These are phyloP conservation scores for Candida silvicultrix DNA, from an alignment of 805 yeast species.

Conservation along the genomic window DNA sequence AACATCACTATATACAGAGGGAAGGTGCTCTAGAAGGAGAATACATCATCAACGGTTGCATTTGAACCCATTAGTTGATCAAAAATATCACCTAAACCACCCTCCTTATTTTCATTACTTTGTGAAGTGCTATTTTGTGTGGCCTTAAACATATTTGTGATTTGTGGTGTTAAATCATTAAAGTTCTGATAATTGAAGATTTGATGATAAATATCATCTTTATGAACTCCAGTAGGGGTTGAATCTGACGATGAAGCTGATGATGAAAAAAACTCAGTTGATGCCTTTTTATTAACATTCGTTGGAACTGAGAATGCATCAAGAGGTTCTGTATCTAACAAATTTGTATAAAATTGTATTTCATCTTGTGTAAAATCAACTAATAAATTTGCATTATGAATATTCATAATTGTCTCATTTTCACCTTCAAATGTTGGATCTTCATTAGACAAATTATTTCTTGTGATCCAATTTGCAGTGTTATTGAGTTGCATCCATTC, in stretches of 20 bases:
- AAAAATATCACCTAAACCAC: conserved; percentile 4
- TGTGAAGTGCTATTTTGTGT: background rate
- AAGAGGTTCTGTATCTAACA: background rate
- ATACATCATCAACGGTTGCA: background rate
- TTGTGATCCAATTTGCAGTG: background rate
- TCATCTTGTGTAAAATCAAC: background rate
- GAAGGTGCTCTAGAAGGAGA: background rate
- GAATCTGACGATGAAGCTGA: background rate
- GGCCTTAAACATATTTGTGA: background rate
- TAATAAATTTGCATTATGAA: conserved; percentile 7
- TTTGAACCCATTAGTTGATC: background rate
- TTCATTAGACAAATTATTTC: background rate
- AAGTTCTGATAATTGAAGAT: background rate
- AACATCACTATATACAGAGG: too few relatives aligned
- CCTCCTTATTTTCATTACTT: conserved; percentile 4
- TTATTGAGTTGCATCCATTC: conserved; percentile 14
- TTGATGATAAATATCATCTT: background rate
- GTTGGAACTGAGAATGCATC: conserved; percentile 2
- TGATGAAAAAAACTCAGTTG: background rate
- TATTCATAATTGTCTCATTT: conserved; percentile 9
- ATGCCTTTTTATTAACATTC: conserved; percentile 2
- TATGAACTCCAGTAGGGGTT: background rate
- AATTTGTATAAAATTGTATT: conserved; percentile 2
- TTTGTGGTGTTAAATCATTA: background rate
- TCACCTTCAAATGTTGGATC: background rate